Percentiles rank a stretch among this genome's conserved stretches.
These are phyloP conservation scores for Candida anutae DNA, from an alignment of 1,139 yeast species.

Conservation along the genomic window DNA sequence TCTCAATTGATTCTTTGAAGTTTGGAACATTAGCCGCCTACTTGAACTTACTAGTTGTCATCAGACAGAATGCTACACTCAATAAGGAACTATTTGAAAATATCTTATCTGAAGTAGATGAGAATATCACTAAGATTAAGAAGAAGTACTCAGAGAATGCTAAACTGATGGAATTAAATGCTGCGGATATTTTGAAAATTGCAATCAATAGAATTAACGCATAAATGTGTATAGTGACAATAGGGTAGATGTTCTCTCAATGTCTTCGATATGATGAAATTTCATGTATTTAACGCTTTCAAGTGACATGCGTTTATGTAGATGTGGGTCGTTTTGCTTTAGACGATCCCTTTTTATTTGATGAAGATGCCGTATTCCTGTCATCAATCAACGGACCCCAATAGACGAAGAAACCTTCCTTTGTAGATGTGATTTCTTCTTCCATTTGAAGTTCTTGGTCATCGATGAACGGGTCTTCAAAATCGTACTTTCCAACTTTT, in stretches of 20 bases:
- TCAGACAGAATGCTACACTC: slow-evolving; percentile 20
- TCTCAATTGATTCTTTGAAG: slow-evolving; percentile 15
- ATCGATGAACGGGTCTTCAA: slow-evolving; percentile 93
- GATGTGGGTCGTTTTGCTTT: not conserved
- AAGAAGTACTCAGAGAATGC: slow-evolving; percentile 8
- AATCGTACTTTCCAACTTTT: slow-evolving; percentile 82
- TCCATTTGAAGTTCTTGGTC: slow-evolving; percentile 90
- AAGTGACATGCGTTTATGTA: no score
- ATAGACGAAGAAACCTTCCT: slow-evolving; percentile 93
- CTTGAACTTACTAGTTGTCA: slow-evolving; percentile 46
- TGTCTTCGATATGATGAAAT: no score
- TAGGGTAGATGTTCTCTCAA: no score
- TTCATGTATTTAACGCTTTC: no score
- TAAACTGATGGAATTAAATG: slow-evolving; percentile 21
- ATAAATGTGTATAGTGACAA: no score
- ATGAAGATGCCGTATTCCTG: slow-evolving; percentile 10
- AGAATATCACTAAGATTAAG: slow-evolving; percentile 10
- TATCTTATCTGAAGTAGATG: slow-evolving; percentile 8
- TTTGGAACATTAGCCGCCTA: slow-evolving; percentile 44
- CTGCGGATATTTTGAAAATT: slow-evolving; percentile 30
- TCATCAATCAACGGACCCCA: slow-evolving; percentile 89
- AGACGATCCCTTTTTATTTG: slow-evolving; percentile 13
- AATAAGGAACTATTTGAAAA: slow-evolving; percentile 15
- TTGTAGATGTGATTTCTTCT: slow-evolving; percentile 85
- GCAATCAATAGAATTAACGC: slow-evolving; percentile 30